These are phyloP conservation scores for Fusarium sp. DNA, from an alignment of 2,329 filamentous ascomycete genomes.

Conservation along the genomic window DNA sequence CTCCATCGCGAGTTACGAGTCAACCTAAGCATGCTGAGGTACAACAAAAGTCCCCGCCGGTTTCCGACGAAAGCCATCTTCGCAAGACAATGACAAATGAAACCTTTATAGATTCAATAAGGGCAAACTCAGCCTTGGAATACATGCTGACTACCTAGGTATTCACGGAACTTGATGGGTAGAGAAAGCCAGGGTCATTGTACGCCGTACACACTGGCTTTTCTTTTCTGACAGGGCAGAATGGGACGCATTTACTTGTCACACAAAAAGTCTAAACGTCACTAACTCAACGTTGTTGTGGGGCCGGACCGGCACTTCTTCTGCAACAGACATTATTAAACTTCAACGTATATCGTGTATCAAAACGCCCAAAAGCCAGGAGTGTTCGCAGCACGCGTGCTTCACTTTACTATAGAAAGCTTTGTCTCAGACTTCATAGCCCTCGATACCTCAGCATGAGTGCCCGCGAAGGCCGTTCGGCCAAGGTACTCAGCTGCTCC, in stretches of 20 bases:
- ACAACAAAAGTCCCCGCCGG: conserved; percentile 23
- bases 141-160: background rate
- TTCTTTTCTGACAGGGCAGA: background rate
- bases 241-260: conserved; percentile 1
- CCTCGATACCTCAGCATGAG: conserved; percentile 37
- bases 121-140: conserved; percentile 14
- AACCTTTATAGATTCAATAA: background rate
- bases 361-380: conserved; percentile 11
- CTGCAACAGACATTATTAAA: conserved; percentile 7
- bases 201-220: too few species aligned
- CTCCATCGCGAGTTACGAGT: background rate
- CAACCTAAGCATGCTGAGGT: background rate
- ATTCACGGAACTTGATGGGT: conserved; percentile 1
- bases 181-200: background rate
- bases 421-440: background rate
- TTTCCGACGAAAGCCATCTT: conserved; percentile 3
- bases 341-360: conserved; percentile 31
- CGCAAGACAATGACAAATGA: background rate
- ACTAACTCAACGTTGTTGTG: conserved; percentile 26
- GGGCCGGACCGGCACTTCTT: conserved; percentile 27
- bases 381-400: background rate
- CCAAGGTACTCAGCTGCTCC: conserved; percentile 65
- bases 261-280: conserved; percentile 37
- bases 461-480: conserved; percentile 27
- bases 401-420: background rate